Conservation (phyloP, 2,329 filamentous ascomycete species). For the Trichoderma sp. region DNA sequence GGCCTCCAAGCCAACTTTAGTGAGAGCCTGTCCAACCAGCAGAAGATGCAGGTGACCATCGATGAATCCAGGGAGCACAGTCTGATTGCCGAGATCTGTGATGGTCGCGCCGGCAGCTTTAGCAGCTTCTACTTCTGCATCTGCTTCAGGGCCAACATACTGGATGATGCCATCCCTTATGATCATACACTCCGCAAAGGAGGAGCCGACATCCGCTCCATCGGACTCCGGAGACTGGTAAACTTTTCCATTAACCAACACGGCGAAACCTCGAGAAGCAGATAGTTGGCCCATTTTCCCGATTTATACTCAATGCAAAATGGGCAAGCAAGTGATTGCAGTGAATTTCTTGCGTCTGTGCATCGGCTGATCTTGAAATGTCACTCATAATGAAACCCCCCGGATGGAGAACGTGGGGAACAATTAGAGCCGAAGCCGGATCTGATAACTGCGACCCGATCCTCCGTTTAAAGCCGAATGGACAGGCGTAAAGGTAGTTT, state of each 20-base stretch:
- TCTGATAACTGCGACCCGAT: conserved; percentile 1
- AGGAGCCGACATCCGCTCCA: background rate
- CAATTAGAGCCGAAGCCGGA: conserved; percentile 12
- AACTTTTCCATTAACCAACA: conserved; percentile 26
- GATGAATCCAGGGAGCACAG: conserved; percentile 54
- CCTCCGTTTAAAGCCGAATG: conserved; percentile 7
- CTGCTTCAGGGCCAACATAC: conserved; percentile 32
- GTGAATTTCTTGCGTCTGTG: background rate
- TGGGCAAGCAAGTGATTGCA: background rate
- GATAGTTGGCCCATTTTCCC: conserved; percentile 20
- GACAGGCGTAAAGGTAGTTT: background rate
- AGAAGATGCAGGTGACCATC: conserved; percentile 58
- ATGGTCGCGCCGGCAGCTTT: conserved; percentile 25
- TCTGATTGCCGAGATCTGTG: conserved; percentile 33
- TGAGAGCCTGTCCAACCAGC: conserved; percentile 51
- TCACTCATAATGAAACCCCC: background rate
- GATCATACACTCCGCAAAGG: conserved; percentile 30
- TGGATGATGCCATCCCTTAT: conserved; percentile 35
- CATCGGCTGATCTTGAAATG: background rate
- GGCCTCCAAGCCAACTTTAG: conserved; percentile 47
- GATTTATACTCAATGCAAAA: background rate
- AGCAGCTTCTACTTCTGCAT: conserved; percentile 26
- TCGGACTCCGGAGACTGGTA: conserved; percentile 20
- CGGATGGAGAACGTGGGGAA: conserved; percentile 10
- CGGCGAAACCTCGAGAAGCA: background rate